Percentiles rank a stretch among this genome's conserved stretches.
phyloP scores from a whole-genome alignment of 1,284 basidiomycete species.

The Athelia sp. region DNA sequence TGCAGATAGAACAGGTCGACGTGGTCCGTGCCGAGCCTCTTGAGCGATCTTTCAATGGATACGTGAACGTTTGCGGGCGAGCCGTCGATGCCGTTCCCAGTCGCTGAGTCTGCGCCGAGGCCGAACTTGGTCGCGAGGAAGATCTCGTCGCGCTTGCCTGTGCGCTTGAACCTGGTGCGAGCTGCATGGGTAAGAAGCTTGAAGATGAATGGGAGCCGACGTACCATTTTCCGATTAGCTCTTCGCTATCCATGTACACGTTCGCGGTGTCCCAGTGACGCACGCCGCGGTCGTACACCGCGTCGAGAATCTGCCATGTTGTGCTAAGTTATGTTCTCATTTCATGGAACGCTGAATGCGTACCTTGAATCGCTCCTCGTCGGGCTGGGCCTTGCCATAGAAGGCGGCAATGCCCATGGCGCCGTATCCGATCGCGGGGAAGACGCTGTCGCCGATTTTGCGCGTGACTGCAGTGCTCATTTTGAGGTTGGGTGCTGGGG shows the following conservation, averaged over 20 bases:
- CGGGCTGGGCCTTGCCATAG: slow-evolving; percentile 15
- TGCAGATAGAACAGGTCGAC: slow-evolving; percentile 20
- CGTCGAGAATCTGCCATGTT: slow-evolving; percentile 13
- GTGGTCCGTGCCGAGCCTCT: slow-evolving; percentile 23
- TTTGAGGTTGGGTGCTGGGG: slow-evolving; percentile 4
- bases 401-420: slow-evolving; percentile 20
- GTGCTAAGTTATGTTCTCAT: neutral
- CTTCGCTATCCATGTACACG: slow-evolving; percentile 8
- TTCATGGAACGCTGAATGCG: neutral
- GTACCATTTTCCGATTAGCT: slow-evolving; percentile 2
- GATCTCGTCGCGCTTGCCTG: slow-evolving; percentile 33
- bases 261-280: slow-evolving; percentile 12
- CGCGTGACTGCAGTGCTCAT: slow-evolving; percentile 10
- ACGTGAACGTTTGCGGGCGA: slow-evolving; percentile 22
- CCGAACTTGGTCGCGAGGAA: slow-evolving; percentile 46
- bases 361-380: slow-evolving; percentile 23
- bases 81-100: slow-evolving; percentile 11
- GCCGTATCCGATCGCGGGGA: slow-evolving; percentile 23
- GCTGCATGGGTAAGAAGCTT: neutral
- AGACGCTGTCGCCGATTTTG: slow-evolving; percentile 15
- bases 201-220: too few relatives aligned
- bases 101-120: slow-evolving; percentile 6
- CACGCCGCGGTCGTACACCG: slow-evolving; percentile 8
- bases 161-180: slow-evolving; percentile 28
- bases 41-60: slow-evolving; percentile 17